Evolutionary conservation across 805 yeast genomes (phyloP).

Genomic region (Suhomyces sp.): DNA sequence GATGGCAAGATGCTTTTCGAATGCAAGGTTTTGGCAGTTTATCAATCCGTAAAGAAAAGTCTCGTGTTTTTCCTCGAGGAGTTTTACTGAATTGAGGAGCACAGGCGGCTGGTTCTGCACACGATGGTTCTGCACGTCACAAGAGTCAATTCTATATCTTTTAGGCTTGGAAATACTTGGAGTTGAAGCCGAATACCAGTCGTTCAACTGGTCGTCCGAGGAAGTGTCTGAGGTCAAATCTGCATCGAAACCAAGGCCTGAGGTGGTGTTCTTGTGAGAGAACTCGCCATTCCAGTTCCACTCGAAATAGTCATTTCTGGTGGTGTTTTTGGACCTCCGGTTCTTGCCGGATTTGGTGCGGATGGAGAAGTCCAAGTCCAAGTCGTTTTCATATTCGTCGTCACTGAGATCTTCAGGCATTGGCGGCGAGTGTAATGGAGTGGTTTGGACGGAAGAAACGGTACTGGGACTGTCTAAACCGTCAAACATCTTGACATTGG

Average conservation of each 20-base stretch:
- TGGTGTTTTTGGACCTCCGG: neutral
- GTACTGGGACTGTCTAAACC: conserved; percentile 59
- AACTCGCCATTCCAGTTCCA: conserved; percentile 20
- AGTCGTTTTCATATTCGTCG: conserved; percentile 2
- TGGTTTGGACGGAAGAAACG: conserved; percentile 52
- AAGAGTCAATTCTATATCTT: conserved; percentile 13
- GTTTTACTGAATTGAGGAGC: conserved; percentile 35
- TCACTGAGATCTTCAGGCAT: conserved; percentile 1
- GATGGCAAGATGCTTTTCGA: conserved; percentile 35
- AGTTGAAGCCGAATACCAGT: conserved; percentile 5
- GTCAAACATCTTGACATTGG: conserved; percentile 62
- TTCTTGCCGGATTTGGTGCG: neutral
- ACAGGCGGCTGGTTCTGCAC: conserved; percentile 18
- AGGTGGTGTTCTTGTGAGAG: neutral
- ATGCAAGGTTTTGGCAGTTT: conserved; percentile 34
- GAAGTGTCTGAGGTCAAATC: conserved; percentile 20
- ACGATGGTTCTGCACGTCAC: conserved; percentile 12
- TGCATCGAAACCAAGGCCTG: conserved; percentile 3
- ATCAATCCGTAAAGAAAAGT: conserved; percentile 22
- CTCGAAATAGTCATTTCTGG: conserved; percentile 24
- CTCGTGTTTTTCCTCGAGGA: conserved; percentile 11
- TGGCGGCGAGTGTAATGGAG: conserved; percentile 43
- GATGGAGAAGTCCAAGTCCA: conserved; percentile 1
- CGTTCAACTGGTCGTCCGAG: conserved; percentile 17
- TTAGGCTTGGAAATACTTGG: conserved; percentile 1